Evolutionary conservation across 805 yeast species (phyloP), one percentile per base, ranked within the genome.

Genomic region (Pichia insulana): DNA sequence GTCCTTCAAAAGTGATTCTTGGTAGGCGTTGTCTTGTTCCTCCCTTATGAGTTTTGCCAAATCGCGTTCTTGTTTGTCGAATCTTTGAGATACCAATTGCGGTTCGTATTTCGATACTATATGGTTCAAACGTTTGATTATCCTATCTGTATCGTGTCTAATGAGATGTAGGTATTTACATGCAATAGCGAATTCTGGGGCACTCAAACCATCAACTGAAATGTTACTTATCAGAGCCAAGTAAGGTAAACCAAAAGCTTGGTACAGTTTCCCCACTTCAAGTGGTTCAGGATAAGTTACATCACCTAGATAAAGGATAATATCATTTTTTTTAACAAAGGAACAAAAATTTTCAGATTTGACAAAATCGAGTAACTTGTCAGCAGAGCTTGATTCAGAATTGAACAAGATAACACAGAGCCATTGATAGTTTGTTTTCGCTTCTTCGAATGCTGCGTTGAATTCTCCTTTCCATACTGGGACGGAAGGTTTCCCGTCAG

Each of bases 1-100:
- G 59, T 84, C 92, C 37, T 64, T 67, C 30, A 70, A 62, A 39
- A 83, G 61, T 0, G 87, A 77, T 46, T 69, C 72, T 49, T 76
- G 70, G 53, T 77, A 84, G 16, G 85, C 86, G 38, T 66, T 63
- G 50, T 83, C 87, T 57, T 83, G 92, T 48, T 76, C 70, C 50
- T 74, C 71, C 49, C 76, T 71, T 16, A 83, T 62, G 25, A 72
- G 63, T 53, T 87, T 76, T 30, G 80, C 69, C 47, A 71, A 59
- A 35, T 72, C 74, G 39, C 76, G 63, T 45, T 82, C 85, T 43
- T 76, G 70, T 39, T 71, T 70, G 52, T 83, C 90, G 6, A 67
- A 60, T 46, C 82, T 67, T 40, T 80, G 83, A 5, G 74, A 63
- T 1, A 72, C 57, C 41, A 83, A 58, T 51, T 83, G 88, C 0